A percentile compares a stretch with the other conserved stretches of the same genome.
phyloP scores from a whole-genome alignment of 2,329 filamentous ascomycete species.

The Phialophora chinensis region DNA sequence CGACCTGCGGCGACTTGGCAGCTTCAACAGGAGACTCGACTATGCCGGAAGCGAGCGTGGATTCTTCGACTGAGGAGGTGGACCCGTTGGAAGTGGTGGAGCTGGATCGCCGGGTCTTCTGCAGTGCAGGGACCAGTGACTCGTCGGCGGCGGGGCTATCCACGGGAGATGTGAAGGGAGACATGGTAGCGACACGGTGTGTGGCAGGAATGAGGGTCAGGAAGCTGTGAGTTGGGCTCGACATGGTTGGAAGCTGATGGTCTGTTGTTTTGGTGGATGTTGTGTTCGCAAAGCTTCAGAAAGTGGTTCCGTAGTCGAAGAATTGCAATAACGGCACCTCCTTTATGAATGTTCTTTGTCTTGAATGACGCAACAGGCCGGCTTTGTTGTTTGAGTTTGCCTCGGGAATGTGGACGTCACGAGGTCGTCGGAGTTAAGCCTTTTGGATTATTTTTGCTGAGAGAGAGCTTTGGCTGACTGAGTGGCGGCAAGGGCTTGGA shows the following conservation, averaged over 20 bases:
- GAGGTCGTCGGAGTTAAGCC: conserved; percentile 19
- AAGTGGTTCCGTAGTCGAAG: conserved; percentile 1
- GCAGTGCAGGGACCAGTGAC: conserved; percentile 31
- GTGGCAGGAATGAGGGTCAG: conserved; percentile 34
- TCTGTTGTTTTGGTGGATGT: conserved; percentile 8
- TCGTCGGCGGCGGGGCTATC: conserved; percentile 18
- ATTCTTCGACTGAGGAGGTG: conserved; percentile 30
- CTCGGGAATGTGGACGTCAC: conserved; percentile 29
- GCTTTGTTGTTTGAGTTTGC: conserved; percentile 23
- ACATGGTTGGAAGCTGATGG: conserved; percentile 26
- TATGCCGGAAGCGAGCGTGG: conserved; percentile 23
- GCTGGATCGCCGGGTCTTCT: conserved; percentile 38
- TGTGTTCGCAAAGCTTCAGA: background rate
- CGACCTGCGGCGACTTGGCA: conserved; percentile 16
- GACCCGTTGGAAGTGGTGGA: conserved; percentile 35
- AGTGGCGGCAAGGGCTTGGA: conserved; percentile 17
- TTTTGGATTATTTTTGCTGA: conserved; percentile 9
- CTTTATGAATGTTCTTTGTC: conserved; percentile 33
- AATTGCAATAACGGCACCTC: conserved; percentile 10
- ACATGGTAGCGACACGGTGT: conserved; percentile 31
- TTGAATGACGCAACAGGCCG: conserved; percentile 31
- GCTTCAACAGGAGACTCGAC: conserved; percentile 29
- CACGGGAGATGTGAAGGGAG: conserved; percentile 24
- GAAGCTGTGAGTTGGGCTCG: conserved; percentile 33
- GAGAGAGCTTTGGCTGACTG: conserved; percentile 9